phyloP scores from a whole-genome alignment of 306 rosid genomes.

The Inga leiocalycina region DNA sequence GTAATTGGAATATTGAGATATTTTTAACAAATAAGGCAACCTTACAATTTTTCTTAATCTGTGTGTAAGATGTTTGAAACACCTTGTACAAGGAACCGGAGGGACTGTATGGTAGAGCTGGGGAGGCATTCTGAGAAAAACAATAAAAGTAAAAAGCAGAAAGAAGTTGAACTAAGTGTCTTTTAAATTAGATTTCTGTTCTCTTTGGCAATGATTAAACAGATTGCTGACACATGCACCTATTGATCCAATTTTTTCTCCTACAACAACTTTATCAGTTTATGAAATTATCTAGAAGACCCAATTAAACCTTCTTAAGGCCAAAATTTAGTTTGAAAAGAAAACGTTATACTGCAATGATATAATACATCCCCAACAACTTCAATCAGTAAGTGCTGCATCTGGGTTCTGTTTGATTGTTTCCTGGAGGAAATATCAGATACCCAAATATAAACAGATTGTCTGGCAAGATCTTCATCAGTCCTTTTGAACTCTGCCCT shows the following conservation, averaged over 20 bases:
- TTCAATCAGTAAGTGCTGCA: background rate
- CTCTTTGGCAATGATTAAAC: background rate
- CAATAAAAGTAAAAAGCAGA: background rate
- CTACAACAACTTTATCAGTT: background rate
- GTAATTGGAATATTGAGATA: too few relatives aligned
- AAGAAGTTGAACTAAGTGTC: background rate
- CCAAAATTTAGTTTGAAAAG: background rate
- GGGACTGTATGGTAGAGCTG: background rate
- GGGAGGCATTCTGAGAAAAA: background rate
- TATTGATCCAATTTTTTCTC: background rate
- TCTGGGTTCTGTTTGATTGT: background rate
- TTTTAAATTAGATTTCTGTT: background rate
- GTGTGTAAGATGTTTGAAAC: too few relatives aligned
- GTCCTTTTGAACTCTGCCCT: background rate
- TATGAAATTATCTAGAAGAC: background rate
- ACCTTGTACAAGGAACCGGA: too few relatives aligned
- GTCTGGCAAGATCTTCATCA: background rate
- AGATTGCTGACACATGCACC: background rate
- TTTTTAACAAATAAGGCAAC: too few relatives aligned
- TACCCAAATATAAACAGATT: background rate
- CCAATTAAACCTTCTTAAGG: background rate
- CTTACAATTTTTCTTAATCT: too few relatives aligned
- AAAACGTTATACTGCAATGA: background rate
- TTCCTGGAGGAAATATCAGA: background rate
- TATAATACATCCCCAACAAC: background rate